Base-by-base conservation (phyloP, 2,329 filamentous ascomycete genomes). In the Xylariaceae sp. region DNA sequence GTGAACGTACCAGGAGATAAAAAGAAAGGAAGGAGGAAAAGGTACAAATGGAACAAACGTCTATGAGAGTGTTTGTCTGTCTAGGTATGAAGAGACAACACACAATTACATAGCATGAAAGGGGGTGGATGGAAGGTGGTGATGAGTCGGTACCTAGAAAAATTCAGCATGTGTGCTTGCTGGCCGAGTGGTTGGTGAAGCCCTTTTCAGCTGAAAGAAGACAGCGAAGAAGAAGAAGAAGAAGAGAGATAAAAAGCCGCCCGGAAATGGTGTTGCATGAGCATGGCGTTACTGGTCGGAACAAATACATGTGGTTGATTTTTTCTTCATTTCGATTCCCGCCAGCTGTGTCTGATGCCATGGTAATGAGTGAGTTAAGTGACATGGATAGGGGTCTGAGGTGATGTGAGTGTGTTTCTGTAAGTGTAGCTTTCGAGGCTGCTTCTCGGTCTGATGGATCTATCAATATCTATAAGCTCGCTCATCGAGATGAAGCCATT, bases 241-340 rank as follows among this genome's bases (percentile, higher is more conserved):
- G 17, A 18, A 18, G 17, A 18, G 17, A 30, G 23, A 30, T 30
- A 30, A 30, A 30, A 30, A 52, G 55, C 42, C 53, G 45, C 57
- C 55, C 50, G 55, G 55, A 53, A 58, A 62, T 63, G 23, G 23
- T 30, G 23, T 65, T 65, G 63, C 63, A 65, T 65, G 62, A 65
- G 63, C 62, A 60, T 62, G 63, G 63, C 63, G 63, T 65, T 65
- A 60, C 57, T 44, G 62, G 58, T 64, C 58, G 53, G 57, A 50
- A 30, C 23, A 52, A 56, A 63, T 63, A 58, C 51, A 51, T 45
- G 50, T 54, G 44, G 49, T 51, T 15, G 44, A 50, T 30, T 57
- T 37, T 56, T 52, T 51, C 56, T 57, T 30, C 23, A 30, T 30
- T 30, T 4, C 23, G 23, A 30, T 1, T 30, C 23, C 23, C 17